These are phyloP conservation scores for Phoma herbarum DNA, from an alignment of 2,329 filamentous ascomycete genomes.

Conservation along the genomic window DNA sequence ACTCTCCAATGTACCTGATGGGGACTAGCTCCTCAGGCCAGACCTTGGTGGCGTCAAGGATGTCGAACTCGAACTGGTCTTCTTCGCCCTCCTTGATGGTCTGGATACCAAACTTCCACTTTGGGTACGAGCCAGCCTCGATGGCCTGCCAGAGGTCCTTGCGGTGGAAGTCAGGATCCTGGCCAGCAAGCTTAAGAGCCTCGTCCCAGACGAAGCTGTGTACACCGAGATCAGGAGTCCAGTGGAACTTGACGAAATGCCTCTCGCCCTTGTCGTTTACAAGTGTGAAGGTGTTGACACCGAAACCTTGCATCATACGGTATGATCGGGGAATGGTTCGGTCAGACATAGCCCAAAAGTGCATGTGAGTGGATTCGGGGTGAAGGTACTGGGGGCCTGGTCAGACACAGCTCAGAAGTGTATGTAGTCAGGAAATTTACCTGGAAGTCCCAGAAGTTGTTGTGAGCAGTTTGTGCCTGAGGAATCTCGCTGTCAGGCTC, in stretches of 20 bases:
- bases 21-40: conserved; percentile 84
- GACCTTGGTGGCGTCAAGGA: conserved; percentile 84
- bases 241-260: conserved; percentile 81
- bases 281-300: conserved; percentile 80
- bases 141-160: conserved; percentile 81
- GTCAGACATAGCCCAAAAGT: conserved; percentile 81
- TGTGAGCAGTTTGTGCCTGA: conserved; percentile 74
- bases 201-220: conserved; percentile 84
- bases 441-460: conserved; percentile 74
- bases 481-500: conserved; percentile 76
- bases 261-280: conserved; percentile 73
- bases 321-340: conserved; percentile 76
- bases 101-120: conserved; percentile 87
- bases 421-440: neutral
- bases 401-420: too few species aligned
- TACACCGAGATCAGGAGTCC: conserved; percentile 76
- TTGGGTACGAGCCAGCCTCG: conserved; percentile 73
- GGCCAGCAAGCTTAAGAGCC: conserved; percentile 70
- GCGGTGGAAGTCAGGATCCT: conserved; percentile 81
- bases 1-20: conserved; percentile 77
- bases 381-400: conserved; percentile 66
- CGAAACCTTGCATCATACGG: conserved; percentile 88
- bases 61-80: conserved; percentile 84
- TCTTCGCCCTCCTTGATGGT: conserved; percentile 74
- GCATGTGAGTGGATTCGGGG: conserved; percentile 79